These are phyloP conservation scores for Cutaneotrichosporon daszewskae DNA, from an alignment of 1,284 basidiomycete genomes.

Conservation along the genomic window DNA sequence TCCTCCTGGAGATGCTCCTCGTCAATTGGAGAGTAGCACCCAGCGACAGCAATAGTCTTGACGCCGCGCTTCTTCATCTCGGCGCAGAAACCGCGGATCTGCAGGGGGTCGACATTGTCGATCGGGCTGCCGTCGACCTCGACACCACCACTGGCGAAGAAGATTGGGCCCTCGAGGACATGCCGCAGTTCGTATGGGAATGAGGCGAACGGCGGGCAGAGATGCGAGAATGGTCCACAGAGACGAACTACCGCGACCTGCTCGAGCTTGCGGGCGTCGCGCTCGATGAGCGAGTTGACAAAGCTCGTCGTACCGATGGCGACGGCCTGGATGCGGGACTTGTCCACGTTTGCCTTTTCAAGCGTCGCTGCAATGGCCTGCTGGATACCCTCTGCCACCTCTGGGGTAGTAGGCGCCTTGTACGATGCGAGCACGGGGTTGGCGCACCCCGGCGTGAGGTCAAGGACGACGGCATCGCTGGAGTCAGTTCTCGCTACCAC, in stretches of 20 bases:
- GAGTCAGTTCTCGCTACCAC: too few species aligned
- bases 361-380: conserved; percentile 17
- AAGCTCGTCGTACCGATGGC: conserved; percentile 38
- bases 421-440: conserved; percentile 51
- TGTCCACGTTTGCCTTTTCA: not conserved
- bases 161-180: conserved; percentile 29
- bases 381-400: conserved; percentile 55
- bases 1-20: conserved; percentile 31
- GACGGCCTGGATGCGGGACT: conserved; percentile 23
- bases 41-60: conserved; percentile 28
- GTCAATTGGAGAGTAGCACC: conserved; percentile 38
- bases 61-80: conserved; percentile 30
- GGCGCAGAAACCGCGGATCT: conserved; percentile 28
- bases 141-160: conserved; percentile 31
- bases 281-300: conserved; percentile 35
- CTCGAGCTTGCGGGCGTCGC: conserved; percentile 21
- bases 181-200: conserved; percentile 31
- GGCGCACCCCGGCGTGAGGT: conserved; percentile 40
- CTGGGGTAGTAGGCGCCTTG: conserved; percentile 55
- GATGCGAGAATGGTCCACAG: conserved; percentile 28
- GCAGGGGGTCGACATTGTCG: conserved; percentile 26
- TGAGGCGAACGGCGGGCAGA: conserved; percentile 29
- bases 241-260: conserved; percentile 36
- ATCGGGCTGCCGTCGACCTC: conserved; percentile 36
- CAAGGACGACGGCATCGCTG: conserved; percentile 56